phyloP scores from a whole-genome alignment of 495 filamentous ascomycete genomes.

The Platismatia glauca region DNA sequence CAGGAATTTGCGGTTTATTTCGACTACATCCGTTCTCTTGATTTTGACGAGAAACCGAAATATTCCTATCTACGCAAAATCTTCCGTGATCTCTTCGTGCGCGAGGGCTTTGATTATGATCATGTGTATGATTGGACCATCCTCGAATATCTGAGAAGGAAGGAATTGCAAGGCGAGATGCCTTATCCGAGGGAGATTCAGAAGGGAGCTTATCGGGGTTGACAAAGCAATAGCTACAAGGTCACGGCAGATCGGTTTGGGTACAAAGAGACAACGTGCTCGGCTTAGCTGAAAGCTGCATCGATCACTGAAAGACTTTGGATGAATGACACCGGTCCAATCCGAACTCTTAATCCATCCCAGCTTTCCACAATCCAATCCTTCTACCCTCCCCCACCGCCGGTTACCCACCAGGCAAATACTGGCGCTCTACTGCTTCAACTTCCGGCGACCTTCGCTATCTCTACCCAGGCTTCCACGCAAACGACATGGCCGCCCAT shows the following conservation, averaged over 20 bases:
- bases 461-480: not conserved
- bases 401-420: not conserved
- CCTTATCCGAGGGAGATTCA: too few species aligned
- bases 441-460: not conserved
- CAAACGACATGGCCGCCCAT: not conserved
- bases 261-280: too few species aligned
- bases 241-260: not conserved
- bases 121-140: slow-evolving; percentile 29
- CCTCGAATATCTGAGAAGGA: slow-evolving; percentile 11
- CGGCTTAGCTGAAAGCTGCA: too few species aligned
- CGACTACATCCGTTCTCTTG: slow-evolving; percentile 24
- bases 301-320: too few species aligned
- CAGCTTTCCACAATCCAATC: not conserved
- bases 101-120: slow-evolving; percentile 28
- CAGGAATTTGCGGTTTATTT: slow-evolving; percentile 20
- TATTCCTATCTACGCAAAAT: too few species aligned
- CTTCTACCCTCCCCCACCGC: not conserved
- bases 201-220: not conserved
- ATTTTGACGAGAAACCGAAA: slow-evolving; percentile 25
- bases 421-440: not conserved
- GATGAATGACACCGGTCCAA: too few species aligned
- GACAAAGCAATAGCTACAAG: not conserved
- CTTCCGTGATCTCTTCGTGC: slow-evolving; percentile 24
- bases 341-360: too few species aligned
- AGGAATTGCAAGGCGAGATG: not conserved